Conservation (phyloP, 2,329 filamentous ascomycete genomes). For the Gnomoniopsis sp. region DNA sequence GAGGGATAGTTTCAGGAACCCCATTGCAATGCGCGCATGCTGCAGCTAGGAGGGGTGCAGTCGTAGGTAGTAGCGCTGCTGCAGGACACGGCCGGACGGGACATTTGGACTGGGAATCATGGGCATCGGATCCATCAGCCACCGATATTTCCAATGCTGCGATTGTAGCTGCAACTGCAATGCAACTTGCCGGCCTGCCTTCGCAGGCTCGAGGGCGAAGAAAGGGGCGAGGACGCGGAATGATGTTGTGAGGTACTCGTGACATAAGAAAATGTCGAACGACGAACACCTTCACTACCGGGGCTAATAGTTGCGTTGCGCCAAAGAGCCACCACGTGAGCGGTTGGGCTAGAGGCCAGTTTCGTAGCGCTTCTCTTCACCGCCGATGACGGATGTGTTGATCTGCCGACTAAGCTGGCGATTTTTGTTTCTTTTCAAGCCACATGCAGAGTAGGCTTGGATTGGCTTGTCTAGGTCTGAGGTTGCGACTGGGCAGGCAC, state of each 20-base stretch:
- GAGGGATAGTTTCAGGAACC: slow-evolving; percentile 12
- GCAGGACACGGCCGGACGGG: slow-evolving; percentile 11
- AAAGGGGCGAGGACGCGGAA: background rate
- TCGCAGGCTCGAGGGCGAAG: background rate
- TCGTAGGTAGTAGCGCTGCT: slow-evolving; percentile 16
- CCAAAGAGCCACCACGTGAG: too few species aligned
- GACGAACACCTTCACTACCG: too few species aligned
- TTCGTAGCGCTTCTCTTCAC: too few species aligned
- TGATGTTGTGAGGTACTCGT: background rate
- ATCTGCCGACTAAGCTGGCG: slow-evolving; percentile 7
- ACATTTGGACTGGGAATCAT: background rate
- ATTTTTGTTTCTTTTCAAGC: background rate
- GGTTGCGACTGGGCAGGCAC: background rate
- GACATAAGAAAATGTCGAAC: background rate
- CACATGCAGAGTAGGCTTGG: background rate
- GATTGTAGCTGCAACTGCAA: too few species aligned
- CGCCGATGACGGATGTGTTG: slow-evolving; percentile 15
- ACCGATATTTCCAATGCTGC: background rate
- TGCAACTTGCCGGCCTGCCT: background rate
- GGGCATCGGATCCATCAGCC: slow-evolving; percentile 7
- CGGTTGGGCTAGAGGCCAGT: background rate
- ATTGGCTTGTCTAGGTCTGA: background rate
- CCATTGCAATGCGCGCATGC: slow-evolving; percentile 10
- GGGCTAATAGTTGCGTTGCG: too few species aligned
- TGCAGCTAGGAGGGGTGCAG: slow-evolving; percentile 15